Evolutionary conservation across 2,329 filamentous ascomycete genomes (phyloP).

Genomic region (Biscogniauxia mediterranea): DNA sequence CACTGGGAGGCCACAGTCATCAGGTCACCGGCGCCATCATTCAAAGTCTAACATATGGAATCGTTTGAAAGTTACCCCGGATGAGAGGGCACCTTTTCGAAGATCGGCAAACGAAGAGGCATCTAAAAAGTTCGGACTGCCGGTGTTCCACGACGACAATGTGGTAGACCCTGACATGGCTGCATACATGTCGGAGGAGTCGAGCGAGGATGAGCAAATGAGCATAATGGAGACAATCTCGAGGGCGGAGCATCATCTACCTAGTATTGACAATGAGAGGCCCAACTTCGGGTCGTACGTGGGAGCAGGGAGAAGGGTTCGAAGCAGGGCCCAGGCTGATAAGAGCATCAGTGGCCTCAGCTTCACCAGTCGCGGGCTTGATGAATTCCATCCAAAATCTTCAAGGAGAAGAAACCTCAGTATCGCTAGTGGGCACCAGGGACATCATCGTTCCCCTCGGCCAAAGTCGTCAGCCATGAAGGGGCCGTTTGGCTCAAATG

Average conservation of each 20-base stretch:
- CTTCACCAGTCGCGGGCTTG: slow-evolving; percentile 66
- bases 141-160: slow-evolving; percentile 97
- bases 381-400: slow-evolving; percentile 62
- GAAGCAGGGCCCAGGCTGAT: slow-evolving; percentile 65
- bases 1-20: slow-evolving; percentile 70
- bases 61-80: slow-evolving; percentile 67
- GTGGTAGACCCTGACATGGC: slow-evolving; percentile 97
- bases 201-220: slow-evolving; percentile 88
- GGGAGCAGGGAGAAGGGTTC: slow-evolving; percentile 71
- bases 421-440: slow-evolving; percentile 73
- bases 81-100: slow-evolving; percentile 87
- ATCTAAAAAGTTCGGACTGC: slow-evolving; percentile 64
- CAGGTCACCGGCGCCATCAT: slow-evolving; percentile 77
- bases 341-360: slow-evolving; percentile 72
- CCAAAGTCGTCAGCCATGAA: slow-evolving; percentile 57
- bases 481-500: slow-evolving; percentile 51
- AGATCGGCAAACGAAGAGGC: slow-evolving; percentile 66
- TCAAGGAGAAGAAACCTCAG: slow-evolving; percentile 79
- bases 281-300: slow-evolving; percentile 70
- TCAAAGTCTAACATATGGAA: slow-evolving; percentile 84
- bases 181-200: slow-evolving; percentile 93
- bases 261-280: slow-evolving; percentile 72
- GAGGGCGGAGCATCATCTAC: slow-evolving; percentile 60
- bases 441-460: slow-evolving; percentile 71
- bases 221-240: slow-evolving; percentile 77